Evolutionary conservation across 139 green algal species (phyloP), one percentile per base, ranked within the genome.

Genomic region (Asterochloris sp.): DNA sequence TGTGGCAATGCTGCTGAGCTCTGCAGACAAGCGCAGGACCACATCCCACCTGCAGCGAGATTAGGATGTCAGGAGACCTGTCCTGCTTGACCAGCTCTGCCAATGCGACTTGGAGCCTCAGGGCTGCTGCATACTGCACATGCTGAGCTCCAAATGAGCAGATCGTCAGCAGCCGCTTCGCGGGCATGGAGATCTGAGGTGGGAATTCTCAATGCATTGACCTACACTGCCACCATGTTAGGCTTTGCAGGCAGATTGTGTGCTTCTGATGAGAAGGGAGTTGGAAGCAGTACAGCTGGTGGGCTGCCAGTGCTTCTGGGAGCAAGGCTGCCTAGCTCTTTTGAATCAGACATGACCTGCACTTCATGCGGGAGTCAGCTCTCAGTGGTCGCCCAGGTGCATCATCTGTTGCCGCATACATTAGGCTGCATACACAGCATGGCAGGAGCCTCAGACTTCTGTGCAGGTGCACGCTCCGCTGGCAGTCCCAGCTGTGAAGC

Each of bases 61-160:
- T 62, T 2, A 81, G 27, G 17, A 62, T 81, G 8, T 81, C 77
- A 60, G 62, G 63, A 62, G 62, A 38, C 61, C 62, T 21, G 11
- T 73, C 26, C n/a, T 63, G 77, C 28, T 74, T 81, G 24, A 62
- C 73, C 17, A 81, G 77, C 26, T 81, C 62, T 81, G 77, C 77
- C 27, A 74, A 62, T 27, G 14, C 62, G 14, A 73, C 77, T 27
- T 81, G 77, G 15, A 81, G 15, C 12, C 0, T 21, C n/a, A 81
- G 27, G 1, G 63, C 77, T 29, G 73, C 63, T 12, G 26, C 26
- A 62, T 81, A 81, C 15, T 73, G 68, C 0, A 74, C 77, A 28
- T 38, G 63, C 10, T 29, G 47, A 2, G 24, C n/a, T 14, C 77
- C 63, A 26, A 73, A 81, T 13, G 61, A 28, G 62, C 62, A 73